Conservation (phyloP, 2,329 filamentous ascomycete genomes). For the Fusarium incarnatum region DNA sequence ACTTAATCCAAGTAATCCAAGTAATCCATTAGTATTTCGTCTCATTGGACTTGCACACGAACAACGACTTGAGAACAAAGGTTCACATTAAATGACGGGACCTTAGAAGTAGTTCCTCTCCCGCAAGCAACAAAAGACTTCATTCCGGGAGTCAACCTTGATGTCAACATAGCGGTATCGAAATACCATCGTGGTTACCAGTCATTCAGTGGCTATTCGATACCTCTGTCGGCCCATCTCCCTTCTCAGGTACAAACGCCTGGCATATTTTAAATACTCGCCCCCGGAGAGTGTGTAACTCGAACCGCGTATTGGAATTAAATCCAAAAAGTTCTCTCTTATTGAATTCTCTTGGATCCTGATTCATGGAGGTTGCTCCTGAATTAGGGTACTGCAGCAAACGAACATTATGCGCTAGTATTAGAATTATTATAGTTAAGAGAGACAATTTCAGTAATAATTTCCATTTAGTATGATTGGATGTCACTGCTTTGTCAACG, state of each 20-base stretch:
- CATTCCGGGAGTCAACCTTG: not conserved
- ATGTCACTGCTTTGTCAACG: not conserved
- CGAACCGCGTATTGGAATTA: not conserved
- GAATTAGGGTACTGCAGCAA: accelerated
- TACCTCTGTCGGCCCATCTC: not conserved
- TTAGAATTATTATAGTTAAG: not conserved
- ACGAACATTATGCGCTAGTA: not conserved
- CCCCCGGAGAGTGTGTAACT: too few species aligned
- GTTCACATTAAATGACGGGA: accelerated
- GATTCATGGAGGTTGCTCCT: not conserved
- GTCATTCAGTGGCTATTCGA: not conserved
- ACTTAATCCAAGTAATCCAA: not conserved
- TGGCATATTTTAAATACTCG: not conserved
- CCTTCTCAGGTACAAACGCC: not conserved
- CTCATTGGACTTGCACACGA: accelerated
- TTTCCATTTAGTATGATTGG: not conserved
- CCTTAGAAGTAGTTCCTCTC: accelerated
- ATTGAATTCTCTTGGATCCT: not conserved
- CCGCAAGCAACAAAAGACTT: not conserved
- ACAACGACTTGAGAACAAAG: not conserved
- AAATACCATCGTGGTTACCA: not conserved
- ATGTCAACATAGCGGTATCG: not conserved
- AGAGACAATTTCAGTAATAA: not conserved
- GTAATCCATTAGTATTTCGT: not conserved
- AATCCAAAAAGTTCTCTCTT: not conserved